A percentile compares a stretch with the other conserved stretches of the same genome.
These are phyloP conservation scores for Alternaria sp. DNA, from an alignment of 2,329 filamentous ascomycete species.

Conservation along the genomic window DNA sequence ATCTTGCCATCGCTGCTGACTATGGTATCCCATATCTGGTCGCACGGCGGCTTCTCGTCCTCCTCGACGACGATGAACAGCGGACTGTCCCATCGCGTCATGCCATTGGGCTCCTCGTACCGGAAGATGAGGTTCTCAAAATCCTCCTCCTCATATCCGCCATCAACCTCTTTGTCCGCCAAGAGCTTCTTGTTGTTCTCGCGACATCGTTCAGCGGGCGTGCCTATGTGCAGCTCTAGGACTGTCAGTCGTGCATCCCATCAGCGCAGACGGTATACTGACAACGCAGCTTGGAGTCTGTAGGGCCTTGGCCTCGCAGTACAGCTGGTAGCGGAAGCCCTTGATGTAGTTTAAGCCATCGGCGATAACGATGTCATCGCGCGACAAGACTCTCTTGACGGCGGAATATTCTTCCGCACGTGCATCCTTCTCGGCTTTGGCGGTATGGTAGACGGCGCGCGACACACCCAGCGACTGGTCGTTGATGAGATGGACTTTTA, in stretches of 20 bases:
- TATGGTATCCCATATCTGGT: slow-evolving; percentile 76
- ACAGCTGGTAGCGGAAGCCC: slow-evolving; percentile 85
- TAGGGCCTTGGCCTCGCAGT: slow-evolving; percentile 82
- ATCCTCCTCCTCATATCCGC: slow-evolving; percentile 63
- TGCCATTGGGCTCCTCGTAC: slow-evolving; percentile 85
- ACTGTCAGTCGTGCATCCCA: slow-evolving; percentile 36
- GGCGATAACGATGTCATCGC: slow-evolving; percentile 77
- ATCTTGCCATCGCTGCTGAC: slow-evolving; percentile 65
- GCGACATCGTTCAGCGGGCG: slow-evolving; percentile 61
- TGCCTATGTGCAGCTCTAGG: slow-evolving; percentile 63
- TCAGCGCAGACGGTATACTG: slow-evolving; percentile 30
- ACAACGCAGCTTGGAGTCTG: slow-evolving; percentile 78
- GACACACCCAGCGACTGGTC: slow-evolving; percentile 74
- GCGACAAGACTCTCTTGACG: slow-evolving; percentile 75
- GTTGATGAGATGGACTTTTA: slow-evolving; percentile 76
- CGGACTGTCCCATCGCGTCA: slow-evolving; percentile 84
- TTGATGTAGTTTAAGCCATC: slow-evolving; percentile 90
- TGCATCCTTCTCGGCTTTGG: slow-evolving; percentile 82
- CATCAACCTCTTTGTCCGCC: slow-evolving; percentile 45
- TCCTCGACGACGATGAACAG: slow-evolving; percentile 81
- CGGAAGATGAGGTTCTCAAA: slow-evolving; percentile 82
- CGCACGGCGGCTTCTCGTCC: slow-evolving; percentile 71
- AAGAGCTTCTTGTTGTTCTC: slow-evolving; percentile 66
- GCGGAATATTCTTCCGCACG: slow-evolving; percentile 77
- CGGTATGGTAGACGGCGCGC: slow-evolving; percentile 75